These are phyloP conservation scores for Chrysanthemum lavandulifolium DNA, from an alignment of 129 eudicot genomes.

Conservation along the genomic window DNA sequence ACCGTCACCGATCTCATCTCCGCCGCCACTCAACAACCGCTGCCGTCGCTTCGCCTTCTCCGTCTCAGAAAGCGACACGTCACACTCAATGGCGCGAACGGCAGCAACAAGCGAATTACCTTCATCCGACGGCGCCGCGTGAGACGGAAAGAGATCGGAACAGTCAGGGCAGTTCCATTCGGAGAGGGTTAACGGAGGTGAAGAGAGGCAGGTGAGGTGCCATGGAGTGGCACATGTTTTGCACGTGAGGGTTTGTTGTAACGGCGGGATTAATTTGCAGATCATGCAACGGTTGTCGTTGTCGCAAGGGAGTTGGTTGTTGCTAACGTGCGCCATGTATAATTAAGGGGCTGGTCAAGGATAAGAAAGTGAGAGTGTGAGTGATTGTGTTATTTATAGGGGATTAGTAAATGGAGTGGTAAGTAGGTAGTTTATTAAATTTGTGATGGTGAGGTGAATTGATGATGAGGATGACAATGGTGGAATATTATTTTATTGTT, in stretches of 20 bases:
- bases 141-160: conserved; percentile 34
- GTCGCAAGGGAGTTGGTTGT: conserved; percentile 57
- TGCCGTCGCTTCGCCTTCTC: conserved; percentile 78
- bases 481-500: neutral
- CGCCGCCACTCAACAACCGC: conserved; percentile 50
- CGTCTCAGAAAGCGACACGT: conserved; percentile 50
- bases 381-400: neutral
- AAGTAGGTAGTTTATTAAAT: no score
- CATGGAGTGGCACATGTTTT: conserved; percentile 82
- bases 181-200: conserved; percentile 52
- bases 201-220: conserved; percentile 66
- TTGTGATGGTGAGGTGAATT: no score
- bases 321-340: conserved; percentile 45
- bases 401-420: neutral
- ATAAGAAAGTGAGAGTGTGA: neutral
- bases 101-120: conserved; percentile 38
- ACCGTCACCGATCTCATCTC: conserved; percentile 5
- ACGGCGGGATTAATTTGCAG: conserved; percentile 59
- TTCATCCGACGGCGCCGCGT: conserved; percentile 10
- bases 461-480: conserved; percentile 12
- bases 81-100: conserved; percentile 72
- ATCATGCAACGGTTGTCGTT: conserved; percentile 79
- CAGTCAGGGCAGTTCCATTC: conserved; percentile 90
- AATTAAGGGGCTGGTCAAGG: neutral
- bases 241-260: conserved; percentile 54